Base-by-base conservation (phyloP, 129 eudicot species). In the Arctium minus region DNA sequence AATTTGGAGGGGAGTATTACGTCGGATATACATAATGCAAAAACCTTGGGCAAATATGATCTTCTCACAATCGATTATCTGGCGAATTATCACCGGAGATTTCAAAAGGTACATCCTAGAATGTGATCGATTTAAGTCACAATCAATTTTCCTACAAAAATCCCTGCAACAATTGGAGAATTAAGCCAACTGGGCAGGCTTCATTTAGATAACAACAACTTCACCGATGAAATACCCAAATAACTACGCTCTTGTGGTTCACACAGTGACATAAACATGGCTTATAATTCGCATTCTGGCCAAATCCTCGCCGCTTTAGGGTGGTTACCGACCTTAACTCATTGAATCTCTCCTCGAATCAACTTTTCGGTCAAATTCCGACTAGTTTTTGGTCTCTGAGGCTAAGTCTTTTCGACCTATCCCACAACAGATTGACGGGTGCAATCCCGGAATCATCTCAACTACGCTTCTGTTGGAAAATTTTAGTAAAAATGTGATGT, bases 361-460 rank as follows among this genome's bases (percentile, higher is more conserved):
- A 86, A 40, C 86, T 96, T 42, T 84, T 90, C 9, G 99, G 99
- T 31, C 76, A 44, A 74, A 96, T 96, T 46, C 99, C 99, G 1
- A 67, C 48, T 44, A 89, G 92, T 69, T 79, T 93, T 60, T 89
- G 98, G 1, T 90, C 96, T 39, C 56, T 87, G 65, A 85, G 75
- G 86, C 80, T 96, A 27, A 96, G 91, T 60, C 86, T 93, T 18
- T 88, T 96, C 38, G 98, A 96, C 82, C 82, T 96, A 7, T 96
- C 99, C 1, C 17, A 91, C 78, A 96, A 93, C 72, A 79, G 79
- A 70, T 80, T 96, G 74, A 70, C 74, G 1, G 99, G 99, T 2
- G 86, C 88, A 0, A 89, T 93, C 44, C 99, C 99, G 10, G 86
- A 79, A 7, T 83, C 99, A 22, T 22, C 27, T 22, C 27, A 22